Percentiles rank a stretch among this genome's conserved stretches.
phyloP scores from a whole-genome alignment of 1,139 yeast species.

The Zygoascus hellenicus region DNA sequence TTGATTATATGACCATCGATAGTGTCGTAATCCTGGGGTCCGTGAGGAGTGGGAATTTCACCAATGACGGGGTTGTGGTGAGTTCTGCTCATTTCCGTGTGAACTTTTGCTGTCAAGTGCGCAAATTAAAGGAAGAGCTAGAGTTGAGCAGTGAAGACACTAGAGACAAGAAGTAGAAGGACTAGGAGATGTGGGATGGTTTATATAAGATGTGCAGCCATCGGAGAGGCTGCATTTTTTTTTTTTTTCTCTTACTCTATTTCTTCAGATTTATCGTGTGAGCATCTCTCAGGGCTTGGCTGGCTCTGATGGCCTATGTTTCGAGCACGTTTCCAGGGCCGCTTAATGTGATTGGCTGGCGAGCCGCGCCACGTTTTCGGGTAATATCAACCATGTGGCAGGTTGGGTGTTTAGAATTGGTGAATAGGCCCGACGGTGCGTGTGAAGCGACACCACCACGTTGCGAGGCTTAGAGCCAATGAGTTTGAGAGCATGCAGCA shows the following conservation, averaged over 20 bases:
- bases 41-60: slow-evolving; percentile 34
- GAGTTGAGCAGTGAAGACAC: not conserved
- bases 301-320: not conserved
- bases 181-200: not conserved
- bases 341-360: not conserved
- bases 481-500: slow-evolving; percentile 2
- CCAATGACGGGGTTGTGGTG: slow-evolving; percentile 33
- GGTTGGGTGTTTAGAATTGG: not conserved
- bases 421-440: slow-evolving; percentile 2
- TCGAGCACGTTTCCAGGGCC: not conserved
- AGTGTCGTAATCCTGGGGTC: slow-evolving; percentile 34
- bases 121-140: not conserved
- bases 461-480: slow-evolving; percentile 1
- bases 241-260: too few relatives aligned
- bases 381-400: slow-evolving; percentile 2
- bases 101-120: not conserved
- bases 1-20: slow-evolving; percentile 28
- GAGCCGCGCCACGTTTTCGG: slow-evolving; percentile 1
- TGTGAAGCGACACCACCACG: not conserved
- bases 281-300: not conserved
- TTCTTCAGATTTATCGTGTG: not conserved
- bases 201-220: not conserved
- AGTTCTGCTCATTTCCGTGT: slow-evolving; percentile 1
- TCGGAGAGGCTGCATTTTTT: not conserved
- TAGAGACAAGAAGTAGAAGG: not conserved